phyloP scores from a whole-genome alignment of 306 rosid species.

The Prosopis cineraria region DNA sequence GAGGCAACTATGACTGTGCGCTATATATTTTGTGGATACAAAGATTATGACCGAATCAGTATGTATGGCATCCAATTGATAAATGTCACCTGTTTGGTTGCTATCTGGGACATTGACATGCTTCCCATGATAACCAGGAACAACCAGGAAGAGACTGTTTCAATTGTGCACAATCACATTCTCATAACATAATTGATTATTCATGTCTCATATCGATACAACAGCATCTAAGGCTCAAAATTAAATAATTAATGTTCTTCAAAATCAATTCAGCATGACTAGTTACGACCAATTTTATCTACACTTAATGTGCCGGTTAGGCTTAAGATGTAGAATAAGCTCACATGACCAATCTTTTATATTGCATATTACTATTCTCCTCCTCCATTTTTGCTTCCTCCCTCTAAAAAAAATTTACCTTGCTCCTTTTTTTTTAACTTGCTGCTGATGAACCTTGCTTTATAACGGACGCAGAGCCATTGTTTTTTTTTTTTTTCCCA shows the following conservation, averaged over 20 bases:
- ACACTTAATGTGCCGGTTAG: conserved; percentile 35
- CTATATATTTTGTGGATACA: background rate
- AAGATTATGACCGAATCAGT: background rate
- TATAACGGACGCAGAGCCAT: conserved; percentile 6
- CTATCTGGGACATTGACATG: background rate
- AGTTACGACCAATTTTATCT: conserved; percentile 42
- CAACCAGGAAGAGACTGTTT: background rate
- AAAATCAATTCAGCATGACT: conserved; percentile 35
- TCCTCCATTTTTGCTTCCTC: background rate
- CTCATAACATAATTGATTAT: conserved; percentile 22
- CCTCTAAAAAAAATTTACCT: too few relatives aligned
- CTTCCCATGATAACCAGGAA: background rate
- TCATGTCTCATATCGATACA: conserved; percentile 28
- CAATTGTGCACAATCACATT: background rate
- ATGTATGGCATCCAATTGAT: background rate
- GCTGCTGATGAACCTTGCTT: conserved; percentile 27
- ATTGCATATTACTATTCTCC: conserved; percentile 16
- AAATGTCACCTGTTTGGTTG: background rate
- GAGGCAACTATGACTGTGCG: background rate
- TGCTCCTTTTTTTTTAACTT: conserved; percentile 30
- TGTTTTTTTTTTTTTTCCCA: background rate
- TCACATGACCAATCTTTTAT: conserved; percentile 38
- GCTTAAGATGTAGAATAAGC: conserved; percentile 48
- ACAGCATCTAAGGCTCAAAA: conserved; percentile 13
- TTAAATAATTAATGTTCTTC: conserved; percentile 41